Base-by-base conservation (phyloP, 2,329 filamentous ascomycete genomes). In the Hortaea werneckii region DNA sequence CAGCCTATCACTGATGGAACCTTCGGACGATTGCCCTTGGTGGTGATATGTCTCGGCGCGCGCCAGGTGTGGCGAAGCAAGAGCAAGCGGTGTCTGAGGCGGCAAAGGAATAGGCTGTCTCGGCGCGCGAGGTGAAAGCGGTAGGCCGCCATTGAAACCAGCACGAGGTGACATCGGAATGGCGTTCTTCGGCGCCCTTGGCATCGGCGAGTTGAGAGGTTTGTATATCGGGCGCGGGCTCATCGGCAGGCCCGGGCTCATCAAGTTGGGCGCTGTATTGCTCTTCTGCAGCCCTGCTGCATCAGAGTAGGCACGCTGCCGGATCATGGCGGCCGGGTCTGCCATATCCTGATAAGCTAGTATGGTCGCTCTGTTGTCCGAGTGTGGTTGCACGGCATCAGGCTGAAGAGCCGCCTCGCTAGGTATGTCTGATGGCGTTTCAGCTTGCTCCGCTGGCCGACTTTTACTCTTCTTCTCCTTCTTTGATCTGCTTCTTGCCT, bases 61-160 rank as follows among this genome's bases (percentile, higher is more conserved):
- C 38, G 63, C 59, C 43, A 66, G 61, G 50, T 65, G 67, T 46
- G 73, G 68, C n/a, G 75, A 74, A 29, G 75, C 72, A n/a, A 78
- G 77, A 12, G 78, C 75, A 44, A 82, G 72, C 8, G 83, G 78
- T 0, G 83, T 83, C 48, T 81, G 81, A 20, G 81, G 80, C 12
- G 84, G 82, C 30, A 88, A 67, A 3, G 84, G 83, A 40, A 86
- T 82, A 2, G 83, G 78, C 54, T 86, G 80, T 54, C 84, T 80
- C 29, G 84, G 82, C 41, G 83, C 78, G 55, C 86, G 80, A 5
- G 87, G 83, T 5, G 84, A 85, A 29, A 86, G 70, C 40, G 82
- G 79, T 41, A 78, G 63, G 4, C 67, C 71, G 20, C 72, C 68
- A 9, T 12, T 7, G 42, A 68, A 63, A 51, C 65, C 67, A 40